Percentiles rank a stretch among this genome's conserved stretches.
Evolutionary conservation across 306 rosid genomes (phyloP).

Genomic region (Cucurbita ficifolia): DNA sequence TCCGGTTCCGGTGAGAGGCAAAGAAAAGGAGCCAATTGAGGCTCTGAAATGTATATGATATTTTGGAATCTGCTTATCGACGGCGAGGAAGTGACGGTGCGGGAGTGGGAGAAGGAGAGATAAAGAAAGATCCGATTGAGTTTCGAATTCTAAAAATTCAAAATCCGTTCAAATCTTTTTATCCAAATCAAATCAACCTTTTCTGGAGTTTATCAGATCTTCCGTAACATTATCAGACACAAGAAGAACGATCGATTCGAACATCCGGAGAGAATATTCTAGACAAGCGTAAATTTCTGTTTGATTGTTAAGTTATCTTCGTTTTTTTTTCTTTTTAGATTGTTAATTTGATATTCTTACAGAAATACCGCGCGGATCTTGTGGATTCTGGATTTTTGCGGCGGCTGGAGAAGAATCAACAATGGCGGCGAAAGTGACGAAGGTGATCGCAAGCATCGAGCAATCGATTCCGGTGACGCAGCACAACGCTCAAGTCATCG

Average conservation of each 20-base stretch:
- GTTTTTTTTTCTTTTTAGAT: not conserved
- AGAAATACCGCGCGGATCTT: not conserved
- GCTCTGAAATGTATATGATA: constrained; percentile 31
- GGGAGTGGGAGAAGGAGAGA: constrained; percentile 53
- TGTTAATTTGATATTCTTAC: not conserved
- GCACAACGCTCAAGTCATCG: constrained; percentile 3
- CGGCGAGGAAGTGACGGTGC: constrained; percentile 29
- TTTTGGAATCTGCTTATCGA: constrained; percentile 13
- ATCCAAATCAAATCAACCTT: not conserved
- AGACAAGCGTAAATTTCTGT: not conserved
- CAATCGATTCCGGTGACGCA: not conserved
- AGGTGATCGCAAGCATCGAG: constrained; percentile 11
- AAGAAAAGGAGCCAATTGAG: constrained; percentile 10
- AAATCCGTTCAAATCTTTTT: not conserved
- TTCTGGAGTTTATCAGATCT: not conserved
- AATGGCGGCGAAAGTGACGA: constrained; percentile 17
- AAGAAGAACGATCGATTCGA: not conserved
- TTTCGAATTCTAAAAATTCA: not conserved
- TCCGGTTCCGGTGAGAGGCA: no score
- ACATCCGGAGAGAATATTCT: constrained; percentile 1
- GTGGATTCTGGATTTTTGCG: not conserved
- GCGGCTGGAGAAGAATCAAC: not conserved
- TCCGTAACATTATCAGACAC: not conserved
- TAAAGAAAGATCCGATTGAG: not conserved
- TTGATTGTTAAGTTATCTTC: not conserved